Base-by-base conservation (phyloP, 805 yeast species). In the Nakazawaea ernobii region DNA sequence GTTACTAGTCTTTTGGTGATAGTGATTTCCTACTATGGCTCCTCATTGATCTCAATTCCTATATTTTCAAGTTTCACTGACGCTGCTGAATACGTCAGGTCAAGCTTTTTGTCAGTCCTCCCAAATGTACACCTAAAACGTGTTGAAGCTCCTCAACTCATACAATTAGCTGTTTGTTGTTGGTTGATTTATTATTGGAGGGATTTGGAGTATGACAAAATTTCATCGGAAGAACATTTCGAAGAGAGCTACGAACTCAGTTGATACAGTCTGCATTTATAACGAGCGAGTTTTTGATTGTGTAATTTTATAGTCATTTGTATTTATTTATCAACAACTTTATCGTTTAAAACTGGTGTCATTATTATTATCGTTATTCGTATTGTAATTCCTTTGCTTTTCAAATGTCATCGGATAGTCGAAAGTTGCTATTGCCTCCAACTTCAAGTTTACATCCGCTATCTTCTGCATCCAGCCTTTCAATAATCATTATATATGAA, bases 151-250 rank as follows among this genome's bases (percentile, higher is more conserved):
- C 49, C 49, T 13, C 42, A 46, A 36, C 3, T 42, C 13, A 13
- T 46, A 13, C 45, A 46, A 20, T 24, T 46, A 6, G 38, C 35
- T 14, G 33, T 38, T 10, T 9, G 20, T 7, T 41, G 42, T 32
- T 46, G 45, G 42, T 46, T 46, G 39, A 36, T 42, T 7, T 46
- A 41, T 13, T 46, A 41, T 24, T 46, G 49, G 49, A 46, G 49
- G 37, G 49, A 46, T 37, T 8, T 29, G 24, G 7, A 8, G 13
- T 46, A 41, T 15, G 39, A 42, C 4, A 45, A 39, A 26, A 27
- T 39, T 4, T 27, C 41, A 27, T 7, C 11, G 9, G 13, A 30
- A 38, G 29, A 33, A 8, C 32, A 11, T 29, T 13, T 6, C 15
- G 41, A 39, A 20, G 24, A 15, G 13, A 26, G 40, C 13, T 45